A percentile compares a stretch with the other conserved stretches of the same genome.
Conservation (phyloP, 1,139 yeast species). For the Suhomyces wounanorum region DNA sequence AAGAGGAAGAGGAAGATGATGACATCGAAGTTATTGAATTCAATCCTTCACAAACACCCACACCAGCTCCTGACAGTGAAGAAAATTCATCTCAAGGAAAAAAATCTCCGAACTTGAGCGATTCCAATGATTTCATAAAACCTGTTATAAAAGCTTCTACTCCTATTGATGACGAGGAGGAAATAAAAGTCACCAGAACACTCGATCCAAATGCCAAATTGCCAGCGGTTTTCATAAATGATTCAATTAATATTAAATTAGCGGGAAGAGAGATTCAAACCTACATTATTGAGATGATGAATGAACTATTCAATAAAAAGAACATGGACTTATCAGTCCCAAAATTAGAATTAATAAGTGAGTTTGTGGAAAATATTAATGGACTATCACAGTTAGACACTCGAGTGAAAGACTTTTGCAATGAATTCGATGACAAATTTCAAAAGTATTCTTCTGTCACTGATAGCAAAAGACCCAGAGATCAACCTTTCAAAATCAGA, state of each 20-base stretch:
- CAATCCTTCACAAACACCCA: constrained; percentile 6
- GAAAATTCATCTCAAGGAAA: background rate
- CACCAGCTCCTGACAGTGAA: constrained; percentile 4
- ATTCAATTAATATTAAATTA: constrained; percentile 8
- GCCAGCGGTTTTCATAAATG: constrained; percentile 6
- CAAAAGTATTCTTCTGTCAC: background rate
- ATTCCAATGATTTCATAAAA: background rate
- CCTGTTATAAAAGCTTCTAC: background rate
- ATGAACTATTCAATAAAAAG: constrained; percentile 12
- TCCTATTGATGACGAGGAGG: background rate
- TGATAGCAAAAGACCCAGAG: constrained; percentile 11
- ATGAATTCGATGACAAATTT: constrained; percentile 8
- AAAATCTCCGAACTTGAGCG: background rate
- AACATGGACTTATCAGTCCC: constrained; percentile 10
- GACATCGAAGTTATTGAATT: constrained; percentile 18
- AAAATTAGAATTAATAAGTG: constrained; percentile 4
- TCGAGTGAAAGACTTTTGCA: constrained; percentile 1
- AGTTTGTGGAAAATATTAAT: constrained; percentile 4
- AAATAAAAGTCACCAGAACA: background rate
- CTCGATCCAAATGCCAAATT: constrained; percentile 14
- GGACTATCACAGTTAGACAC: constrained; percentile 5
- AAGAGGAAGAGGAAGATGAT: constrained; percentile 12
- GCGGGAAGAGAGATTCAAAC: constrained; percentile 3
- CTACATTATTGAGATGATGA: constrained; percentile 9
- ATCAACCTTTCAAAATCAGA: constrained; percentile 15